Evolutionary conservation across 257 asterid genomes (phyloP).

Genomic region (Voacanga thouarsii): DNA sequence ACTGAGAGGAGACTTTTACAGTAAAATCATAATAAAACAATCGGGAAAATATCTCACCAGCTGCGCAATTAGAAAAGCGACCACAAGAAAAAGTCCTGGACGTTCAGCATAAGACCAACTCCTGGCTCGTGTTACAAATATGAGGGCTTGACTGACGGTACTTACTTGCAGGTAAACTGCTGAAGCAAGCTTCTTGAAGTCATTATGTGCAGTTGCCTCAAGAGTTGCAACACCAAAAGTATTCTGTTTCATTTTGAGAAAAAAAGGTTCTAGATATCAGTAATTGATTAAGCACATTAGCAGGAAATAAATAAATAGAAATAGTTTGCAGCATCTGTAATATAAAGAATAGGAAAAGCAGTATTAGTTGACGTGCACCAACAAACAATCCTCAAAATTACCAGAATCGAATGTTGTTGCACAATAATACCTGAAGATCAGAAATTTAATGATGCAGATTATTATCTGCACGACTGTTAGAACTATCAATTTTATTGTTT

Average conservation of each 20-base stretch:
- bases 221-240: constrained; percentile 24
- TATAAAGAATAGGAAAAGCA: neutral
- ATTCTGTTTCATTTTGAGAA: constrained; percentile 7
- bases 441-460: neutral
- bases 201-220: constrained; percentile 17
- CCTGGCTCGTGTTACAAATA: constrained; percentile 72
- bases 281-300: neutral
- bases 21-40: neutral
- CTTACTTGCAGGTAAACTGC: constrained; percentile 85
- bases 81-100: constrained; percentile 55
- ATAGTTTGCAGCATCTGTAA: neutral
- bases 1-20: neutral
- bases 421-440: neutral
- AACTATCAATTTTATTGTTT: neutral
- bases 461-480: neutral
- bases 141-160: constrained; percentile 78
- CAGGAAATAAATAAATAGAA: neutral
- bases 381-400: neutral
- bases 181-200: constrained; percentile 49
- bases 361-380: neutral
- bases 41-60: constrained; percentile 38
- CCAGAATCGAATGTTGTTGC: neutral
- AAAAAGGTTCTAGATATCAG: neutral
- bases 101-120: constrained; percentile 78
- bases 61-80: constrained; percentile 66